Evolutionary conservation across 75 land plant genomes (phyloP).

Genomic region (Ceratopteris richardii): DNA sequence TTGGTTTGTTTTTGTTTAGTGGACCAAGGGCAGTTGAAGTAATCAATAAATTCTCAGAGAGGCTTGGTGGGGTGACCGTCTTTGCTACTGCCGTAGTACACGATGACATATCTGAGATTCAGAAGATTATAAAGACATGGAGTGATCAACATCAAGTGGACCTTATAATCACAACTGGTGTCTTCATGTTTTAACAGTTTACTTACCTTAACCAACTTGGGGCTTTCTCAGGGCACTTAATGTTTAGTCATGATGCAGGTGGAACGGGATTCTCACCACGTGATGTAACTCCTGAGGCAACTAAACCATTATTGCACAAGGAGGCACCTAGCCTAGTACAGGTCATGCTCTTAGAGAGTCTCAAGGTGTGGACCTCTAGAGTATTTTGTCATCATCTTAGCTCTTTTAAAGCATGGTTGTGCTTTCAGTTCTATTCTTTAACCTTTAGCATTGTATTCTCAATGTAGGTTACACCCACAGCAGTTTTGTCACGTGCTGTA

Average conservation of each 20-base stretch:
- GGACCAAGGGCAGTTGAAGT: constrained; percentile 93
- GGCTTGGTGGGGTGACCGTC: constrained; percentile 72
- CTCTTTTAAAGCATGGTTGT: background rate
- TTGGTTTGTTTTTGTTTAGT: constrained; percentile 28
- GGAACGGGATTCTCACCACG: constrained; percentile 93
- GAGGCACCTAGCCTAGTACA: constrained; percentile 81
- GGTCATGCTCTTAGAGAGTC: constrained; percentile 88
- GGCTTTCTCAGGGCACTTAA: too few species aligned
- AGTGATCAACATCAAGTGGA: constrained; percentile 72
- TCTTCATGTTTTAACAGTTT: background rate
- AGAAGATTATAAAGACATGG: constrained; percentile 52
- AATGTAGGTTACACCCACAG: constrained; percentile 79
- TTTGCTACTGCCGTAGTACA: constrained; percentile 75
- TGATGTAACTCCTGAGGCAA: constrained; percentile 99
- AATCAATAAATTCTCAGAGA: constrained; percentile 65
- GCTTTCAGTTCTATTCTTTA: too few species aligned
- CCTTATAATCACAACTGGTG: constrained; percentile 91
- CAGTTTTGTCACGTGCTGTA: constrained; percentile 82
- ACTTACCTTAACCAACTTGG: too few species aligned
- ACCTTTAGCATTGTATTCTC: background rate
- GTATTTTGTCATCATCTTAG: background rate
- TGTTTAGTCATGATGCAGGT: constrained; percentile 33
- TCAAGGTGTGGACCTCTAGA: constrained; percentile 47
- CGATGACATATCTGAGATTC: constrained; percentile 59
- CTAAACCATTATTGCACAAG: constrained; percentile 63